These are phyloP conservation scores for Bidens hawaiensis DNA, from an alignment of 140 eudicot species.

Conservation along the genomic window DNA sequence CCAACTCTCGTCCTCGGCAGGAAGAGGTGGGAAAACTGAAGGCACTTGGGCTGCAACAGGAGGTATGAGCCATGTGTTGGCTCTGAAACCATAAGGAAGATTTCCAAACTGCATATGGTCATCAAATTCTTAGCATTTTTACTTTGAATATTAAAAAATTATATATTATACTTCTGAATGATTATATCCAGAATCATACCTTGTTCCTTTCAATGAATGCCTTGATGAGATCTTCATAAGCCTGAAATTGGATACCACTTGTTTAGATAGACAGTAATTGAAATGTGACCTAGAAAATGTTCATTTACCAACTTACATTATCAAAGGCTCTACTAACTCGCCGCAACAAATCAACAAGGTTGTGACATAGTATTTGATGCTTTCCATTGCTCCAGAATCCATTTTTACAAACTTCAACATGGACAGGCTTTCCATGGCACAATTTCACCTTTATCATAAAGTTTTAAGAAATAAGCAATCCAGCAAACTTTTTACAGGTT, in stretches of 20 bases:
- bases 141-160: no score
- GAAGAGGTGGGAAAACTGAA: constrained; percentile 78
- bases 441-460: constrained; percentile 66
- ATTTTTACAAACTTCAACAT: constrained; percentile 73
- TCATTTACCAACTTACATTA: constrained; percentile 47
- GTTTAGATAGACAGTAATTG: constrained; percentile 6
- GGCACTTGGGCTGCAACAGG: constrained; percentile 86
- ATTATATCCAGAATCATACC: constrained; percentile 38
- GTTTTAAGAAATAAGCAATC: constrained; percentile 3
- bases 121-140: constrained; percentile 5
- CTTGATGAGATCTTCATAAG: constrained; percentile 90
- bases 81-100: constrained; percentile 96
- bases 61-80: constrained; percentile 99
- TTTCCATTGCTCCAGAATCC: constrained; percentile 80
- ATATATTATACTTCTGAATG: no score
- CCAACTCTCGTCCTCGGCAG: constrained; percentile 92
- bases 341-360: constrained; percentile 88
- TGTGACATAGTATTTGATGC: constrained; percentile 77
- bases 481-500: constrained; percentile 6
- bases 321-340: constrained; percentile 91
- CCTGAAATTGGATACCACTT: constrained; percentile 40
- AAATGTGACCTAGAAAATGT: constrained; percentile 7
- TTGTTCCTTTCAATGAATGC: constrained; percentile 95
- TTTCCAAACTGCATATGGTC: constrained; percentile 77
- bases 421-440: constrained; percentile 82